phyloP scores from a whole-genome alignment of 1,284 basidiomycete species.

The Rhodotorula mucilaginosa region DNA sequence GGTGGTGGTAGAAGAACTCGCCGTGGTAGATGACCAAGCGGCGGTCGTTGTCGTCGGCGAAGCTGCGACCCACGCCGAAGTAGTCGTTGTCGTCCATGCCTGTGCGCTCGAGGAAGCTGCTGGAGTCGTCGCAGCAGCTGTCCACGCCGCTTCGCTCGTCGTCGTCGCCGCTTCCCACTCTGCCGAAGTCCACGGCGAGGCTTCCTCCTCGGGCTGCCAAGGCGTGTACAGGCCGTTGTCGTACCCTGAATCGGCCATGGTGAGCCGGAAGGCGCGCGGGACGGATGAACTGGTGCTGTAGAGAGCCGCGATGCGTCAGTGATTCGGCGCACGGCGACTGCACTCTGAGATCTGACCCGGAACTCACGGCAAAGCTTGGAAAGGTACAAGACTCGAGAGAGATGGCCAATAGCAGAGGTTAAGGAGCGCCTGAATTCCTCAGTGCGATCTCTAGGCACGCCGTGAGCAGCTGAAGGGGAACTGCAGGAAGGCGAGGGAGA shows the following conservation, averaged over 20 bases:
- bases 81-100: not conserved
- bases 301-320: not conserved
- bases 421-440: too few relatives aligned
- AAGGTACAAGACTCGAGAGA: too few relatives aligned
- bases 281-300: not conserved
- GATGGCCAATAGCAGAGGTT: too few relatives aligned
- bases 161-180: not conserved
- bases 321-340: too few relatives aligned
- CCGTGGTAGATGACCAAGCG: not conserved
- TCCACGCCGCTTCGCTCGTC: not conserved
- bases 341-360: too few relatives aligned
- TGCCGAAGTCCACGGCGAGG: not conserved
- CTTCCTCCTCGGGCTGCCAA: slow-evolving; percentile 3
- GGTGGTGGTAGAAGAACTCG: not conserved
- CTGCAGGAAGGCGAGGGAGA: not conserved
- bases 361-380: not conserved
- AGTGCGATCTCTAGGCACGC: not conserved
- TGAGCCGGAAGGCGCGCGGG: not conserved
- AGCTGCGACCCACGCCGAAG: not conserved
- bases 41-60: not conserved
- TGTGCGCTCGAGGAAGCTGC: not conserved
- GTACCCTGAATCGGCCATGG: slow-evolving; percentile 10
- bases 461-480: not conserved
- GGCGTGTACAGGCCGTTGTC: slow-evolving; percentile 33
- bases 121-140: not conserved